phyloP scores from a whole-genome alignment of 345 rosid species.

The Eucalyptus marginata region DNA sequence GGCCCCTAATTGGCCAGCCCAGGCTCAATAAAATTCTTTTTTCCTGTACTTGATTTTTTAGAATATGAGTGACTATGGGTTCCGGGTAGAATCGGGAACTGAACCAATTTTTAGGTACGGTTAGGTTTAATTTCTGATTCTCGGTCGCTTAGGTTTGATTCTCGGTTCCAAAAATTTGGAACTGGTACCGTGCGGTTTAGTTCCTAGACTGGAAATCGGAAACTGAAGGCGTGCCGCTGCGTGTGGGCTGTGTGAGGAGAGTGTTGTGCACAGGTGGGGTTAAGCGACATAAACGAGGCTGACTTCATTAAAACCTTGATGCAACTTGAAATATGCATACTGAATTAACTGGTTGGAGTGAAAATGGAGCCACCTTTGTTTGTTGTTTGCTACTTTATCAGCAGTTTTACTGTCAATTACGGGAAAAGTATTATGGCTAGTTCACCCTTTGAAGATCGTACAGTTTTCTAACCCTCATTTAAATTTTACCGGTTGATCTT shows the following conservation, averaged over 20 bases:
- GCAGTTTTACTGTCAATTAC: not conserved
- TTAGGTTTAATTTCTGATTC: not conserved
- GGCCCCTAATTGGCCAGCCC: not conserved
- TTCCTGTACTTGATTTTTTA: not conserved
- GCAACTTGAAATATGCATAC: not conserved
- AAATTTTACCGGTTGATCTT: not conserved
- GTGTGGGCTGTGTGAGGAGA: no score
- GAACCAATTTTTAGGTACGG: not conserved
- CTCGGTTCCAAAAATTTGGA: not conserved
- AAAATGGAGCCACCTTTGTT: not conserved
- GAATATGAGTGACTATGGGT: not conserved
- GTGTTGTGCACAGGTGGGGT: no score
- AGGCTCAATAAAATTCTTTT: not conserved
- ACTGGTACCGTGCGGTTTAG: not conserved
- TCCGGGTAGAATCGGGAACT: rapidly evolving
- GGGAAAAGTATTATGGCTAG: not conserved
- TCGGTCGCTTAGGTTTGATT: rapidly evolving
- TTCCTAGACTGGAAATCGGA: not conserved
- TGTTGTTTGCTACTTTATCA: not conserved
- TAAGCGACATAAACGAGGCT: not conserved
- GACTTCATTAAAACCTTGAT: not conserved
- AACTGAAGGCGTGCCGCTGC: no score
- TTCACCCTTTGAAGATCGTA: not conserved
- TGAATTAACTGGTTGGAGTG: not conserved
- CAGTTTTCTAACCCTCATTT: not conserved